phyloP scores from a whole-genome alignment of 129 eudicot species.

The Rutidosis leptorrhynchoides region DNA sequence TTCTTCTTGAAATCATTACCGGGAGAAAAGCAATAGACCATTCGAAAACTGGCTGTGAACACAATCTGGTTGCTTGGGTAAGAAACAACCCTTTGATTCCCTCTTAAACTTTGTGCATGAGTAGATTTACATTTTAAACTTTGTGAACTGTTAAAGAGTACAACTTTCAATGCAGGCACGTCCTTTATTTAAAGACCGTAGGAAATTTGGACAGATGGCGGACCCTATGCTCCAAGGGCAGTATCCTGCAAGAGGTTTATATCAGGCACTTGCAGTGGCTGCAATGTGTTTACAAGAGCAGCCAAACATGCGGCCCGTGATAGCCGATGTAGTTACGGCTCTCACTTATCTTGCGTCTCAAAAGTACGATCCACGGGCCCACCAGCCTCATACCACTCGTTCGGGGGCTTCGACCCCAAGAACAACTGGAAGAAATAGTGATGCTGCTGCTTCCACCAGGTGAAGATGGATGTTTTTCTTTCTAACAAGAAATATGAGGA shows the following conservation, averaged over 20 bases:
- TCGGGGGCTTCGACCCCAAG: slow-evolving; percentile 76
- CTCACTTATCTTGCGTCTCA: slow-evolving; percentile 91
- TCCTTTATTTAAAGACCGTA: slow-evolving; percentile 84
- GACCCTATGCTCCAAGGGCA: slow-evolving; percentile 88
- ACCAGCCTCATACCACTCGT: slow-evolving; percentile 47
- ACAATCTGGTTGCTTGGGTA: slow-evolving; percentile 54
- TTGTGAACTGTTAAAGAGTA: slow-evolving; percentile 2
- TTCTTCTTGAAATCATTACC: slow-evolving; percentile 47
- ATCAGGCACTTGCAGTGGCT: slow-evolving; percentile 95
- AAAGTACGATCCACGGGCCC: slow-evolving; percentile 53
- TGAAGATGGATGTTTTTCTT: slow-evolving; percentile 24
- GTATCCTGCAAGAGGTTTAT: slow-evolving; percentile 76
- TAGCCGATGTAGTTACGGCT: slow-evolving; percentile 94
- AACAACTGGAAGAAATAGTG: slow-evolving; percentile 38
- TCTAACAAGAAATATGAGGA: slow-evolving; percentile 28
- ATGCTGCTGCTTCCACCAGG: slow-evolving; percentile 20
- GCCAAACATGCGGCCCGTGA: slow-evolving; percentile 83
- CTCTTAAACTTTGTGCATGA: slow-evolving; percentile 11
- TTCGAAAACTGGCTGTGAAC: slow-evolving; percentile 41
- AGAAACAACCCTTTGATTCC: slow-evolving; percentile 29
- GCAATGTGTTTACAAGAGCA: slow-evolving; percentile 99
- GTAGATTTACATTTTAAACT: background rate
- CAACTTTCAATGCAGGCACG: slow-evolving; percentile 50
- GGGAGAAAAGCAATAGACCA: slow-evolving; percentile 49
- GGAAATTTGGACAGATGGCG: slow-evolving; percentile 90